Base-by-base conservation (phyloP, 2,329 filamentous ascomycete genomes). In the Calonectria montana region DNA sequence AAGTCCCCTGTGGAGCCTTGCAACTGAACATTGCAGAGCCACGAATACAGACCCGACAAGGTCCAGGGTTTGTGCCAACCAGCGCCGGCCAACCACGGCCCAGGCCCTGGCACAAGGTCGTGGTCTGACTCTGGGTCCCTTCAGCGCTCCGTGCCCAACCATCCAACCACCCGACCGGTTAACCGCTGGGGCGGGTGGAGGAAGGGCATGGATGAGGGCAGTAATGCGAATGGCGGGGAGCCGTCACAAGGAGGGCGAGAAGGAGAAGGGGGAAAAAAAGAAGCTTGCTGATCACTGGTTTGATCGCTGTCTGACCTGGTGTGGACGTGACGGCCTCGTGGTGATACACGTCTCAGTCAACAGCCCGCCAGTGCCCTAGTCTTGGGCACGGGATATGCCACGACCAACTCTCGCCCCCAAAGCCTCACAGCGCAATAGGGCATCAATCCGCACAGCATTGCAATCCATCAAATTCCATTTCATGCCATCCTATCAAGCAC, bases 141-240 rank as follows among this genome's bases (percentile, higher is more conserved):
- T 48, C 27, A 67, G 57, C 45, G 67, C 63, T 47, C 70, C 67
- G 64, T 70, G 70, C 45, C 63, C 67, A 68, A 71, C 39, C 64
- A 41, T 61, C 75, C 75, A 76, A 74, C 74, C 76, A 75, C 63
- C 70, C 61, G 31, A 57, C 67, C 23, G 45, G 45, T 69, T 76
- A 76, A 73, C 73, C 76, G 75, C 76, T 72, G 64, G 61, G 65
- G 43, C 29, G 53, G 12, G 62, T 65, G 55, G 68, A 71, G 66
- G 50, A 27, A 59, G 21, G 21, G 61, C 41, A 64, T 64, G 61
- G 61, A 64, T 37, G 27, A 25, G 35, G 29, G 18, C 21, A 43
- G 29, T 31, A 45, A 64, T 50, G 61, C 13, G 47, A 65, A 55
- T 65, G 45, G 62, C 31, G 61, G 61, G 61, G 55, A 55, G 53